A percentile compares a stretch with the other conserved stretches of the same genome.
These are phyloP conservation scores for Chloranthus sessilifolius DNA, from an alignment of 164 flowering plant species.

Conservation along the genomic window DNA sequence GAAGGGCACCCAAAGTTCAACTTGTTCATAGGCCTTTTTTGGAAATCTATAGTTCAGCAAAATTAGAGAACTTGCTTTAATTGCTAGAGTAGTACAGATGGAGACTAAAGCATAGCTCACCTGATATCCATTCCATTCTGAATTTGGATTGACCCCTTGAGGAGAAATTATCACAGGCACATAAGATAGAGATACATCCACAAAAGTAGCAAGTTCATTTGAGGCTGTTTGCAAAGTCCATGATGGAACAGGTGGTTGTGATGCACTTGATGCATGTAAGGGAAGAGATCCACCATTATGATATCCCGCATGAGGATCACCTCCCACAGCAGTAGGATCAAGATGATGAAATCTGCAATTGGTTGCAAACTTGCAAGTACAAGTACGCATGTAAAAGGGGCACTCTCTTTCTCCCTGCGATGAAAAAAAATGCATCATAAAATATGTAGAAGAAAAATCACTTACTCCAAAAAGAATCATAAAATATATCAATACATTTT, in stretches of 20 bases:
- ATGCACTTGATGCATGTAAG: constrained; percentile 25
- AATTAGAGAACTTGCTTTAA: no score
- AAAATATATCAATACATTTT: no score
- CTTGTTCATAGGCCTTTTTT: no score
- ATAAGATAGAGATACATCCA: constrained; percentile 24
- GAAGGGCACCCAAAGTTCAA: no score
- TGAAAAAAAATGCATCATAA: constrained; percentile 4
- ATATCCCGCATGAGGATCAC: constrained; percentile 43
- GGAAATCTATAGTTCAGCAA: no score
- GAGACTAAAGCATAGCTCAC: constrained; percentile 24
- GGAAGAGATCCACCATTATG: constrained; percentile 44
- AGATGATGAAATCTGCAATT: constrained; percentile 95
- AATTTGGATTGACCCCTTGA: constrained; percentile 37
- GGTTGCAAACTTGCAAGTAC: constrained; percentile 82
- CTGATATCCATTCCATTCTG: constrained; percentile 85
- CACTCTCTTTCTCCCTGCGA: constrained; percentile 89
- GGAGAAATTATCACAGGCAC: constrained; percentile 42
- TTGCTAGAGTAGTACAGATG: background rate
- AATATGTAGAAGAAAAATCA: no score
- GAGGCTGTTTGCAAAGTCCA: constrained; percentile 55
- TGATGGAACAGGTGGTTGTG: constrained; percentile 36
- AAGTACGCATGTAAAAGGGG: constrained; percentile 82
- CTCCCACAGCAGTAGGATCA: constrained; percentile 65
- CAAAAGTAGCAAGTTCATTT: constrained; percentile 37
- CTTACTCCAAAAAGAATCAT: no score